A percentile compares a stretch with the other conserved stretches of the same genome.
Evolutionary conservation across 108 stramenopile genomes (phyloP).

Genomic region (Mediolabrus comicus): DNA sequence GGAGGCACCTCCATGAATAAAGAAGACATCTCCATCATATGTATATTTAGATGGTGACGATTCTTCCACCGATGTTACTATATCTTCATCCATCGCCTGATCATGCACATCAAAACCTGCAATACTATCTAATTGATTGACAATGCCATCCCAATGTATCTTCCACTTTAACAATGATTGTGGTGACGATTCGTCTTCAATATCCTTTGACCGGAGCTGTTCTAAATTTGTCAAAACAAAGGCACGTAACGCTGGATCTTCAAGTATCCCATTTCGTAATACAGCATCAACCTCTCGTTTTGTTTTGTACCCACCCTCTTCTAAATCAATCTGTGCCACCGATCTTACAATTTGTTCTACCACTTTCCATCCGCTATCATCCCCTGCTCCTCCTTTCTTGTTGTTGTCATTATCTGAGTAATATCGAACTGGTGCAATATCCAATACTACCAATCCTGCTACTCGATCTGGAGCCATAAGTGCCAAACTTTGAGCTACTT

Average conservation of each 20-base stretch:
- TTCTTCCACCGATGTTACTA: background rate
- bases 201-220: conserved; percentile 22
- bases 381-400: conserved; percentile 3
- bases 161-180: conserved; percentile 64
- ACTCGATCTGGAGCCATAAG: conserved; percentile 81
- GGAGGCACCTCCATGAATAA: conserved; percentile 90
- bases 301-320: conserved; percentile 35
- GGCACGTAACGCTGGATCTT: conserved; percentile 84
- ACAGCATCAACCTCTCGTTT: conserved; percentile 65
- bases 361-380: conserved; percentile 69
- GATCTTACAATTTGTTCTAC: conserved; percentile 83
- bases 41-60: conserved; percentile 4
- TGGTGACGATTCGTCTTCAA: conserved; percentile 9
- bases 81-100: conserved; percentile 18
- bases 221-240: conserved; percentile 91
- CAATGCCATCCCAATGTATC: conserved; percentile 81
- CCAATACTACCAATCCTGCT: conserved; percentile 83
- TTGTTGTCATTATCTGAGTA: conserved; percentile 52
- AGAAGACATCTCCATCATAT: conserved; percentile 78
- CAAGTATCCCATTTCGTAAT: conserved; percentile 52
- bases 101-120: conserved; percentile 77
- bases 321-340: conserved; percentile 46
- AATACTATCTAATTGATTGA: conserved; percentile 64
- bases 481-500: conserved; percentile 83
- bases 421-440: conserved; percentile 91